Base-by-base conservation (phyloP, 2,329 filamentous ascomycete species). In the Trichoderma sp. region DNA sequence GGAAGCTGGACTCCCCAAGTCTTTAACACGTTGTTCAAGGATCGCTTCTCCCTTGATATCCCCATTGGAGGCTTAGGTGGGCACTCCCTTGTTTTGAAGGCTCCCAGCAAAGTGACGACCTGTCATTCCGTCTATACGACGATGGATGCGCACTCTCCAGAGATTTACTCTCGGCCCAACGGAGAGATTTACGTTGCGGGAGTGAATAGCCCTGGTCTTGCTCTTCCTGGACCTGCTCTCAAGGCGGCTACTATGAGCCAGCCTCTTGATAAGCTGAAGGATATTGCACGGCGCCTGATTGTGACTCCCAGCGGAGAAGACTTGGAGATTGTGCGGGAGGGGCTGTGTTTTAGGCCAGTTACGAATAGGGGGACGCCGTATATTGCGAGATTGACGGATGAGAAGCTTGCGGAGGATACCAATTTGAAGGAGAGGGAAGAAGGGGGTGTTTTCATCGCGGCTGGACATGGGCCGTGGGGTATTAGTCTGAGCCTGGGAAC, bases 401-500 rank as follows among this genome's bases (percentile, higher is more conserved):
- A 79, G 14, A 81, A 83, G 54, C 82, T 93, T 3, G 89, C 88
- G 1, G 75, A 74, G 14, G 79, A 81, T 0, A 75, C 85, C 7
- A 79, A 74, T 69, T 87, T 82, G 7, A 75, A 77, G 46, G 72
- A 76, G 1, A 80, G 78, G 0, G 73, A 74, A 0, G 81, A 82
- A 1, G 88, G 90, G 2, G 91, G 91, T 4, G 89, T 95, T 0
- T 94, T 87, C 75, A 77, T 94, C 46, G 88, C 89, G 1, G 83
- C 89, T 4, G 91, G 92, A 0, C 91, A 94, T 81, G 91, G 91
- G 0, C 89, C 91, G 0, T 94, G 91, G 91, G 91, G 91, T 0
- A 91, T 91, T 30, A 85, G 83, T 59, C 75, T 88, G 74, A 83
- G 83, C 18, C 79, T 92, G 34, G 91, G 91, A 1, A 94, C 90